phyloP scores from a whole-genome alignment of 345 rosid genomes.

The Pseudoturritis turrita region DNA sequence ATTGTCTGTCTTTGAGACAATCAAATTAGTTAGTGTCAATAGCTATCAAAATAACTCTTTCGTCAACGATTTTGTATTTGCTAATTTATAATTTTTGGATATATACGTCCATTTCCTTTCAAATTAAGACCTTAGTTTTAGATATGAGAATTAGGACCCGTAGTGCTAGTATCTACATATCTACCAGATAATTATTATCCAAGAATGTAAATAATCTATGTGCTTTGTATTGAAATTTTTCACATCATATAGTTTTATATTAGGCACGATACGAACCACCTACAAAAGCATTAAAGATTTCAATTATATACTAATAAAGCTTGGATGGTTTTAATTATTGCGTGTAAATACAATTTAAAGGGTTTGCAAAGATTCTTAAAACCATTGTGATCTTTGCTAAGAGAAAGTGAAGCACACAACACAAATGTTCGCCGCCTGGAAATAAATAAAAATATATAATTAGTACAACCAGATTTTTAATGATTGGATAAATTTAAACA shows the following conservation, averaged over 20 bases:
- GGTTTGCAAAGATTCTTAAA: neutral
- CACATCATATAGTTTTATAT: neutral
- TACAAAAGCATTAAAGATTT: neutral
- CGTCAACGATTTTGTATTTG: neutral
- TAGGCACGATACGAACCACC: slow-evolving; percentile 3
- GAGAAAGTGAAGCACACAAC: slow-evolving; percentile 18
- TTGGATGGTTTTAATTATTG: neutral
- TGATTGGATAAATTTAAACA: neutral
- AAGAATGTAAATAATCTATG: neutral
- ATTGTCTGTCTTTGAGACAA: neutral
- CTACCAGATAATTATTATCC: neutral
- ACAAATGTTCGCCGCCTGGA: slow-evolving; percentile 1
- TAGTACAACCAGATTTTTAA: neutral
- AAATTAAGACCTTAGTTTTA: neutral
- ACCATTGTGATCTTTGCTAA: slow-evolving; percentile 8
- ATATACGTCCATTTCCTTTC: no score
- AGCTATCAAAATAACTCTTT: neutral
- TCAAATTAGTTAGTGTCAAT: neutral
- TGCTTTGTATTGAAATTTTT: neutral
- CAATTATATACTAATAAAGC: neutral
- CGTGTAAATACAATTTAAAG: neutral
- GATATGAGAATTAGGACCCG: neutral
- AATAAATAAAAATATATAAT: neutral
- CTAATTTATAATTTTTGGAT: no score
- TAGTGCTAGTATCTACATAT: neutral